A percentile compares a stretch with the other conserved stretches of the same genome.
phyloP scores from a whole-genome alignment of 169 alveolate species.

The Eimeria falciformis region DNA sequence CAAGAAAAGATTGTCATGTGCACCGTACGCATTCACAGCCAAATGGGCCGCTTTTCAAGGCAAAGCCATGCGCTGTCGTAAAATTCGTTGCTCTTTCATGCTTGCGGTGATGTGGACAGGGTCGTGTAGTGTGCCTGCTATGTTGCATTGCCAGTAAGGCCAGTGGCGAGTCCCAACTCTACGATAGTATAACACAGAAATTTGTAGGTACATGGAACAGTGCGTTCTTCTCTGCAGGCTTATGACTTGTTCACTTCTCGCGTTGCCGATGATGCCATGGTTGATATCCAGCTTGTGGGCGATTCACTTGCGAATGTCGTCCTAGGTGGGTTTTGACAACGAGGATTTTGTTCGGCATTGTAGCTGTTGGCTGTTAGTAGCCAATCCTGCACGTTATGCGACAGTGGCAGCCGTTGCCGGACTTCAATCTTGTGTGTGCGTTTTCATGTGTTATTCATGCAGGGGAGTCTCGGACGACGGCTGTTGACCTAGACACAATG shows the following conservation, averaged over 20 bases:
- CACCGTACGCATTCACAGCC: conserved; percentile 36
- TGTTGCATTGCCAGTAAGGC: no score
- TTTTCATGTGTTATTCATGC: background rate
- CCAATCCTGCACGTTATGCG: background rate
- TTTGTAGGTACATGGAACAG: no score
- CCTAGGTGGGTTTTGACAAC: conserved; percentile 44
- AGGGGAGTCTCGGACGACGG: conserved; percentile 72
- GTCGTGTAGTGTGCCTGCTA: no score
- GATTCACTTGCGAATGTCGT: conserved; percentile 80
- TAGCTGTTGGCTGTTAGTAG: background rate
- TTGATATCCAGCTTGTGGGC: conserved; percentile 78
- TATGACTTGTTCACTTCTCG: conserved; percentile 65
- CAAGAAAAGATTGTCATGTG: conserved; percentile 68
- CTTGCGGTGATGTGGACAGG: no score
- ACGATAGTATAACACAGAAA: no score
- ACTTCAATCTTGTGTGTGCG: background rate
- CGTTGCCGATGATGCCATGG: conserved; percentile 73
- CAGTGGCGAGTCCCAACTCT: no score
- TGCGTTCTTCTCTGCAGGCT: conserved; percentile 68
- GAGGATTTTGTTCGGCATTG: background rate
- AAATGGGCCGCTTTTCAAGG: no score
- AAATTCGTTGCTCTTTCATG: no score
- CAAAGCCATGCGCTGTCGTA: no score
- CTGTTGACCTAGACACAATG: conserved; percentile 77
- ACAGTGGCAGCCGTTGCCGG: background rate